phyloP scores from a whole-genome alignment of 75 land plant genomes.

The Pinus tabuliformis region DNA sequence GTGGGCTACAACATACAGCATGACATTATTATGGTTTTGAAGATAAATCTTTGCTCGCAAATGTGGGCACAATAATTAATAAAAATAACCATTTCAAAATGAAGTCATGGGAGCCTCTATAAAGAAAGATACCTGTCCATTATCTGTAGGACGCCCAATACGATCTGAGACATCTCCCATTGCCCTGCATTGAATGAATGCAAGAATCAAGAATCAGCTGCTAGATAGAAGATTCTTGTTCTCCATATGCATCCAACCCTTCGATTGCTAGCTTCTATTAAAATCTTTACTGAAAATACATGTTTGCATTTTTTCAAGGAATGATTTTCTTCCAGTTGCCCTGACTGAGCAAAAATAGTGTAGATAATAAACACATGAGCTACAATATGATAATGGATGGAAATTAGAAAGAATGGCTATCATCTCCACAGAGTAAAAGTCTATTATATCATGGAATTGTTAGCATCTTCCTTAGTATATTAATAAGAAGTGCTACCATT shows the following conservation, averaged over 20 bases:
- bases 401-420: too few relatives aligned
- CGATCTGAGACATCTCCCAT: slow-evolving; percentile 99
- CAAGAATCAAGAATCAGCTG: neutral
- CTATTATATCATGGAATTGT: too few relatives aligned
- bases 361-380: too few relatives aligned
- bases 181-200: slow-evolving; percentile 44
- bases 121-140: slow-evolving; percentile 83
- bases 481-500: too few relatives aligned
- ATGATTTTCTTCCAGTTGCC: too few relatives aligned
- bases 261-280: too few relatives aligned
- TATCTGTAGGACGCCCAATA: slow-evolving; percentile 98
- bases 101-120: neutral
- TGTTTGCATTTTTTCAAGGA: too few relatives aligned
- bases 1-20: neutral
- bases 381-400: too few relatives aligned
- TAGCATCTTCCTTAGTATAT: too few relatives aligned
- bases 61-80: neutral
- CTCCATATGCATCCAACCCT: slow-evolving; percentile 1
- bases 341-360: too few relatives aligned
- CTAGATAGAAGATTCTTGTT: neutral
- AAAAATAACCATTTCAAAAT: neutral
- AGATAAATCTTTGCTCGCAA: neutral
- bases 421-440: too few relatives aligned
- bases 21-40: neutral
- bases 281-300: too few relatives aligned